Percentiles rank a stretch among this genome's conserved stretches.
Evolutionary conservation across 108 stramenopile species (phyloP).

Genomic region (Cyclotella sp.): DNA sequence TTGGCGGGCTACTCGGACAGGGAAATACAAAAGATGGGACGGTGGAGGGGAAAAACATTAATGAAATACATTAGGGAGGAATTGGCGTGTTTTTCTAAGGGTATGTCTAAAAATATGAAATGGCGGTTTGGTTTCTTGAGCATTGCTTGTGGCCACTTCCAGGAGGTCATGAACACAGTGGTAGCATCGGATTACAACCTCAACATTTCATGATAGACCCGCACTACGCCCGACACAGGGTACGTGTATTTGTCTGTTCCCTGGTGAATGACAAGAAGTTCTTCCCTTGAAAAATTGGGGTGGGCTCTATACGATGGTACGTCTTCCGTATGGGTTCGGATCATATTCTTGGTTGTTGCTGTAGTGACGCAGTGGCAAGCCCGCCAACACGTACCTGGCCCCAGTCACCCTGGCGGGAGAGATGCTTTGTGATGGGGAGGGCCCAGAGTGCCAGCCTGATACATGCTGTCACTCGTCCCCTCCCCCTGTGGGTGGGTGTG

Average conservation of each 20-base stretch:
- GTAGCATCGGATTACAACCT: background rate
- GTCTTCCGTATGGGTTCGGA: too few relatives aligned
- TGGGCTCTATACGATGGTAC: too few relatives aligned
- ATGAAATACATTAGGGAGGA: constrained; percentile 16
- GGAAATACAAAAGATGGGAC: constrained; percentile 25
- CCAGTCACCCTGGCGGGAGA: background rate
- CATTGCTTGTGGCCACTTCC: constrained; percentile 5
- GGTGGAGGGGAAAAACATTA: constrained; percentile 7
- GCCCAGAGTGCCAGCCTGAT: too few relatives aligned
- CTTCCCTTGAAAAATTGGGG: too few relatives aligned
- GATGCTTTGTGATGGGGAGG: background rate
- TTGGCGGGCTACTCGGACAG: constrained; percentile 17
- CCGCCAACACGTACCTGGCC: too few relatives aligned
- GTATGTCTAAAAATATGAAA: constrained; percentile 12
- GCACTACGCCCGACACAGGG: too few relatives aligned
- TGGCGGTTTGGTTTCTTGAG: background rate
- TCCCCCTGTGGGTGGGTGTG: too few relatives aligned
- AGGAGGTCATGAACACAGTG: background rate
- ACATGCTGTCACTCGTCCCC: too few relatives aligned
- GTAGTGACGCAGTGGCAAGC: too few relatives aligned
- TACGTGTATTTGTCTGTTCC: too few relatives aligned
- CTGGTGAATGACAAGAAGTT: too few relatives aligned
- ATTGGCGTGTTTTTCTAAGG: background rate
- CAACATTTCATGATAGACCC: background rate
- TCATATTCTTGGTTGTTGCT: too few relatives aligned